Conservation (phyloP, 2,329 filamentous ascomycete genomes). For the Triangularia verruculosa region DNA sequence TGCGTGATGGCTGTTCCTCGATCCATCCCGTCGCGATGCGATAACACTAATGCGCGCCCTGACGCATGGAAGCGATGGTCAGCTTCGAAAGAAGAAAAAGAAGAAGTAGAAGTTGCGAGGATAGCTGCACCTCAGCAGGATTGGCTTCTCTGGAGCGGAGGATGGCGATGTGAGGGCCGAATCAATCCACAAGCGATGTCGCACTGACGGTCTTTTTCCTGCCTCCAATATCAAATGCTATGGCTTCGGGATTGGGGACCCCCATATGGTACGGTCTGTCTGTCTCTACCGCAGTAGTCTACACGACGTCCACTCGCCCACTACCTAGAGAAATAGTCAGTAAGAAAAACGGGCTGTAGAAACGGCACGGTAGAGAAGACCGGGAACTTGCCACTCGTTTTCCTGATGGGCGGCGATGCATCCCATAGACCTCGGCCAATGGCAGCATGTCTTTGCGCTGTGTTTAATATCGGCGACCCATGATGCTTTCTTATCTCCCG, state of each 20-base stretch:
- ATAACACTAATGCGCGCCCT: conserved; percentile 16
- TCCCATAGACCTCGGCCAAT: conserved; percentile 24
- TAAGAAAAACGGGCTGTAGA: neutral
- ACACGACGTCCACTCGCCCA: neutral
- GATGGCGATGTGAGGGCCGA: conserved; percentile 5
- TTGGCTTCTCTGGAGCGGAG: neutral
- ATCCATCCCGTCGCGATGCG: conserved; percentile 17
- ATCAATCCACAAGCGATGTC: conserved; percentile 8
- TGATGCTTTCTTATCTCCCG: conserved; percentile 19
- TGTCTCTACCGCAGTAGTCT: neutral
- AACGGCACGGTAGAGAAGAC: conserved; percentile 2
- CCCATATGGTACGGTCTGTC: neutral
- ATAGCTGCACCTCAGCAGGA: neutral
- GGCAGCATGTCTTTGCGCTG: conserved; percentile 9
- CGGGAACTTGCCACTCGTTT: conserved; percentile 17
- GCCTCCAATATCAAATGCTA: neutral
- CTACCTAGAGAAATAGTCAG: neutral
- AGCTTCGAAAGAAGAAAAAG: neutral
- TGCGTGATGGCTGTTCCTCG: conserved; percentile 1
- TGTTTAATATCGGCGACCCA: conserved; percentile 20
- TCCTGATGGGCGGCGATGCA: conserved; percentile 13
- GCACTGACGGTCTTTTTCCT: neutral
- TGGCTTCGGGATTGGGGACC: neutral
- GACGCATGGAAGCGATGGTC: conserved; percentile 9
- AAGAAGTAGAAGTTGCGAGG: conserved; percentile 3